Base-by-base conservation (phyloP, 2,329 filamentous ascomycete genomes). In the Fusarium marasasianum region DNA sequence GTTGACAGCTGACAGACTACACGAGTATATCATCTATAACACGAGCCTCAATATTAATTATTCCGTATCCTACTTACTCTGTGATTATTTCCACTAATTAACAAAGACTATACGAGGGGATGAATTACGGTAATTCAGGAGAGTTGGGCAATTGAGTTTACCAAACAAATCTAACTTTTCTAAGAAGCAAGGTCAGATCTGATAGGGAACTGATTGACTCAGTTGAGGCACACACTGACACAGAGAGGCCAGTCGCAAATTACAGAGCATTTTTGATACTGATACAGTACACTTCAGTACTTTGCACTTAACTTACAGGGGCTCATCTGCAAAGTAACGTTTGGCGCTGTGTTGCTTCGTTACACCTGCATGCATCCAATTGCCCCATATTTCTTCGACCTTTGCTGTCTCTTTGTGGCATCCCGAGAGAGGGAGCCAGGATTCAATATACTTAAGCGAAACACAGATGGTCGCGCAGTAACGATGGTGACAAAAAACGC, bases 241-340 rank as follows among this genome's bases (percentile, higher is more conserved):
- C 50, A 57, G 24, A 70, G 50, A 60, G 22, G 29, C 20, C 22
- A 67, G 29, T 51, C 51, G 35, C 40, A 58, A 35, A 54, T 51
- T 45, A 51, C 59, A 55, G 47, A 38, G n/a, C 45, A 37, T 33
- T 35, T 37, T 20, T 29, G 24, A 54, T n/a, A n/a, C 35, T 35
- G 38, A 58, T 50, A 38, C 55, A 55, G 58, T 33, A 48, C n/a
- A n/a, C 29, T 47, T 38, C 35, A 35, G 48, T 68, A 54, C 63
- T 69, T 45, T 35, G n/a, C 31, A 35, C 18, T 40, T 18, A 29
- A 54, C 51, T 62, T 69, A 41, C 64, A 69, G 64, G 66, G 66
- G 31, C 41, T 43, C 44, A 65, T 66, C 48, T 70, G 66, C 66
- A 70, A 58, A 62, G 72, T 74, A 74, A 74, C 72, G 72, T 74